These are phyloP conservation scores for Pugionium cornutum DNA, from an alignment of 345 rosid genomes.

Conservation along the genomic window DNA sequence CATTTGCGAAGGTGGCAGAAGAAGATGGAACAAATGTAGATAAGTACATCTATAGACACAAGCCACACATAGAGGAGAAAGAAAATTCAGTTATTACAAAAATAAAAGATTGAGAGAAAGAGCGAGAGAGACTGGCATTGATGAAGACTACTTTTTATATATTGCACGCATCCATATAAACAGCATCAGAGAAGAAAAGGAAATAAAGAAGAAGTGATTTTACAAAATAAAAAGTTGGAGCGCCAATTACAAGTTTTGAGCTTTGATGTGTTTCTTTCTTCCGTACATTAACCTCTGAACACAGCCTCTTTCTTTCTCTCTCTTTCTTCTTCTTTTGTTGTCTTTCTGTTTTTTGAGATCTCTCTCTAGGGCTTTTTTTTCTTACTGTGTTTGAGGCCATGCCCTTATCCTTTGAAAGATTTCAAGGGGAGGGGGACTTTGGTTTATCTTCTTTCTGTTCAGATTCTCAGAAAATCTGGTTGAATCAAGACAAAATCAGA, in stretches of 20 bases:
- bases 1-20: constrained; percentile 27
- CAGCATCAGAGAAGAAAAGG: constrained; percentile 13
- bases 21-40: constrained; percentile 41
- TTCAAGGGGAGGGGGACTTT: constrained; percentile 88
- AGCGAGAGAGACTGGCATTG: constrained; percentile 16
- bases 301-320: constrained; percentile 1
- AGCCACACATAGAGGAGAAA: constrained; percentile 40
- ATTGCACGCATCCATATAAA: constrained; percentile 69
- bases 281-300: constrained; percentile 34
- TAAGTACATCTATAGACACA: constrained; percentile 40
- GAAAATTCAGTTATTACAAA: neutral
- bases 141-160: constrained; percentile 50
- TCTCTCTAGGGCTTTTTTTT: constrained; percentile 1
- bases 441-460: constrained; percentile 47
- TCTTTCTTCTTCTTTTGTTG: constrained; percentile 34
- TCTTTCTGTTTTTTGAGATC: constrained; percentile 40
- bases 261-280: constrained; percentile 40
- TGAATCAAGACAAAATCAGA: constrained; percentile 25
- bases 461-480: constrained; percentile 36
- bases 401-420: constrained; percentile 82
- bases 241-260: constrained; percentile 45
- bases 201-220: neutral
- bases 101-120: neutral
- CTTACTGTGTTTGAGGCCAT: constrained; percentile 54
- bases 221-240: constrained; percentile 10